Evolutionary conservation across 2,329 filamentous ascomycete genomes (phyloP), one percentile per base, ranked within the genome.

Genomic region (Fusarium oligoseptatum): DNA sequence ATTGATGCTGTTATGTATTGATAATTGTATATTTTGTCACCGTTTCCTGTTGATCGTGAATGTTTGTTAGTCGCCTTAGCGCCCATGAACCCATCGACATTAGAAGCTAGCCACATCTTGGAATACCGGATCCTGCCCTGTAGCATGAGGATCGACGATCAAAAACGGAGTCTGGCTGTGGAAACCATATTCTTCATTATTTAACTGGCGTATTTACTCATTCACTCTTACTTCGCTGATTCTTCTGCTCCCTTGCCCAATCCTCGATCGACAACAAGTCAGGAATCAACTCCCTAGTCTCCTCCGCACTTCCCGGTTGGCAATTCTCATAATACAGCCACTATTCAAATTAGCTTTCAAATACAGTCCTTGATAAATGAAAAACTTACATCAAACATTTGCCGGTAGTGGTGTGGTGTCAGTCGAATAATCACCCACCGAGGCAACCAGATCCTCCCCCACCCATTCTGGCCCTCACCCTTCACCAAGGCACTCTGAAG

Each of bases 381-480:
- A 24, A 45, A 9, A 24, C 43, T 55, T 20, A 55, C 50, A 29
- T 55, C 50, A 34, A 55, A 55, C 50, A 55, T 55, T n/a, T 55
- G 50, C 14, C 17, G 24, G 15, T 55, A 55, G 11, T 55, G 50
- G 20, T 55, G 7, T 0, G 50, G 50, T 3, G 50, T 29, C 27
- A 55, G 50, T 14, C 24, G 50, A 8, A 55, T 29, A 14, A 34
- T 32, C 17, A 55, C 17, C 50, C 50, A 55, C n/a, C 50, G 50
- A 55, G 50, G 50, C 6, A 55, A 27, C 50, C 50, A 32, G 1
- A 55, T 32, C 10, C 24, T n/a, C 12, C 43, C 20, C 50, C 50
- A 55, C 17, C 50, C 29, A 7, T 32, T 27, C 24, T 11, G 1
- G 1, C 50, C 50, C 24, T 27, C 24, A 6, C 50, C 50, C 50